phyloP scores from a whole-genome alignment of 768 basidiomycete genomes.

The Cyclocybe cylindracea region DNA sequence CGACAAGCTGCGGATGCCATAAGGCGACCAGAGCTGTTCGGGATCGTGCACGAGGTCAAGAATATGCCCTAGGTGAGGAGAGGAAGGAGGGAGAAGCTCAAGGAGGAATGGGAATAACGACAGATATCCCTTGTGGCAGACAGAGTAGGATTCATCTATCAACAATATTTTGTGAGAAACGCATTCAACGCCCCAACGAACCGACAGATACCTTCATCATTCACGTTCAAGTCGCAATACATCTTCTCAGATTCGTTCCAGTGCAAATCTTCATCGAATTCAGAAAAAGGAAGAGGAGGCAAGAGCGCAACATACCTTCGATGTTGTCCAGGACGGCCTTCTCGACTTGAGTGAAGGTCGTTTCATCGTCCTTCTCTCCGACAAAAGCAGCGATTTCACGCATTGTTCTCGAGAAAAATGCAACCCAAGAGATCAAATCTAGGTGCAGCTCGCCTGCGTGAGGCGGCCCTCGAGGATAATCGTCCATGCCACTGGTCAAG shows the following conservation, averaged over 20 bases:
- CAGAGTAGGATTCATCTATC: constrained; percentile 86
- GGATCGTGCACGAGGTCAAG: constrained; percentile 81
- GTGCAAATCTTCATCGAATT: constrained; percentile 67
- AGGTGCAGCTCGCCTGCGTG: constrained; percentile 92
- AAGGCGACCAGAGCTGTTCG: constrained; percentile 87
- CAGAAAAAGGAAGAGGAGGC: background rate
- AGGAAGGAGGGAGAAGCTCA: constrained; percentile 72
- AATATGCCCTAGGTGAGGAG: constrained; percentile 79
- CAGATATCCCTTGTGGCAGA: constrained; percentile 91
- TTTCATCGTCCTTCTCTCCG: constrained; percentile 81
- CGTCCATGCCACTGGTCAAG: constrained; percentile 94
- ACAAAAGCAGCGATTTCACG: constrained; percentile 84
- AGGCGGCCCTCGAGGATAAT: constrained; percentile 89
- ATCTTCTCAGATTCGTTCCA: constrained; percentile 89
- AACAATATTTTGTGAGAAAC: background rate
- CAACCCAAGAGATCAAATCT: constrained; percentile 96
- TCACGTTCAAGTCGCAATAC: constrained; percentile 90
- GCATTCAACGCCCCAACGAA: background rate
- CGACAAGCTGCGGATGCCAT: constrained; percentile 86
- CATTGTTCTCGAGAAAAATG: constrained; percentile 94
- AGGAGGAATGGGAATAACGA: constrained; percentile 94
- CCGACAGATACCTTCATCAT: constrained; percentile 67
- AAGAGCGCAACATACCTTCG: constrained; percentile 56
- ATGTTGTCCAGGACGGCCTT: constrained; percentile 83
- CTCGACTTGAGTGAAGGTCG: constrained; percentile 77